Conservation (phyloP, 192 early-diverging fungal species). For the Dissophora ornata region DNA sequence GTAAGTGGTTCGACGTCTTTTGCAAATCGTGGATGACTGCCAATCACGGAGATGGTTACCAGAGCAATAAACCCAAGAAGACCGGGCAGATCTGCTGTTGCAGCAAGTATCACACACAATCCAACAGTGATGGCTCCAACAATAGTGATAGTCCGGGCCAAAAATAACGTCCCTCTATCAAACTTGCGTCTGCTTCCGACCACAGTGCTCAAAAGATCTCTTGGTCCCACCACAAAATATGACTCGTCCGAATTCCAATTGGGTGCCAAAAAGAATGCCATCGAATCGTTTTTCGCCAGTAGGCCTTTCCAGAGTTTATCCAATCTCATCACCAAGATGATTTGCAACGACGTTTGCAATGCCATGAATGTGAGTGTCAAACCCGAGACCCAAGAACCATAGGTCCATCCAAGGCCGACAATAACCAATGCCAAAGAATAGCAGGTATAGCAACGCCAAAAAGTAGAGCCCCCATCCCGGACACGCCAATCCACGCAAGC, state of each 20-base stretch:
- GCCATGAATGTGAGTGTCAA: conserved; percentile 22
- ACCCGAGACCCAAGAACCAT: conserved; percentile 19
- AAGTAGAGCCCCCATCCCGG: conserved; percentile 11
- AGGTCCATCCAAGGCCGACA: conserved; percentile 20
- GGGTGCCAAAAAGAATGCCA: conserved; percentile 22
- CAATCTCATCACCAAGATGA: conserved; percentile 15
- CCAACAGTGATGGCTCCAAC: conserved; percentile 18
- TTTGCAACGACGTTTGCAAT: conserved; percentile 17
- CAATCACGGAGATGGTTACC: conserved; percentile 17
- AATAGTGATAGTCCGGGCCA: conserved; percentile 15
- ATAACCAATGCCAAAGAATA: conserved; percentile 9
- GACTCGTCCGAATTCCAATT: conserved; percentile 24
- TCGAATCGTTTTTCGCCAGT: conserved; percentile 11
- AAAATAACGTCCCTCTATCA: conserved; percentile 14
- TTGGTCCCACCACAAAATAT: conserved; percentile 21
- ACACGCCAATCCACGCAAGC: conserved; percentile 9
- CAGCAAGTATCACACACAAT: conserved; percentile 24
- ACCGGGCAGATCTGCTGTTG: conserved; percentile 18
- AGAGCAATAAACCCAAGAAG: conserved; percentile 15
- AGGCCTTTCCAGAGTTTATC: conserved; percentile 14
- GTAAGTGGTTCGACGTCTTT: conserved; percentile 19
- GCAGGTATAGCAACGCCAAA: conserved; percentile 19
- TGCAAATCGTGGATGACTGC: conserved; percentile 22
- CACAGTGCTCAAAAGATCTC: conserved; percentile 19
- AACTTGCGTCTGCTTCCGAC: conserved; percentile 17